Conservation (phyloP, 2,329 filamentous ascomycete species). For the Paecilomyces dactylethromorphus region DNA sequence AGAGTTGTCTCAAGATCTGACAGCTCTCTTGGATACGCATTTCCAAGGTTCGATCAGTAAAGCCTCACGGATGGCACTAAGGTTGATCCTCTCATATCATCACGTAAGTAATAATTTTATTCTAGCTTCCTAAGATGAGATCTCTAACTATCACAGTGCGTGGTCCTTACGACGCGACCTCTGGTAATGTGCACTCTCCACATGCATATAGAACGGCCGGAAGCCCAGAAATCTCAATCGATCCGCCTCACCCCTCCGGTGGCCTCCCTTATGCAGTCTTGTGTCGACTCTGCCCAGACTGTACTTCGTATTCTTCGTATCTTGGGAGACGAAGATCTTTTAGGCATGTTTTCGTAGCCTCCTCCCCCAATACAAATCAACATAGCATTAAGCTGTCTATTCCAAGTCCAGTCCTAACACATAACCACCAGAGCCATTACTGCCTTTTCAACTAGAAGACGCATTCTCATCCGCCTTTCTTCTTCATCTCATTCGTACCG, state of each 20-base stretch:
- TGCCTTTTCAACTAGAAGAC: slow-evolving; percentile 38
- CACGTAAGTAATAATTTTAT: slow-evolving; percentile 15
- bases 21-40: slow-evolving; percentile 14
- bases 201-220: neutral
- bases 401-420: neutral
- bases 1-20: slow-evolving; percentile 17
- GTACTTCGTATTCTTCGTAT: slow-evolving; percentile 18
- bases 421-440: slow-evolving; percentile 23
- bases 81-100: slow-evolving; percentile 20
- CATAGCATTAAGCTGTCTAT: neutral
- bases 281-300: slow-evolving; percentile 17
- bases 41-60: slow-evolving; percentile 18
- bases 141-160: neutral
- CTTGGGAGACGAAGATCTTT: slow-evolving; percentile 15
- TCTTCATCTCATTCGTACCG: slow-evolving; percentile 26
- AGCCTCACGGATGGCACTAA: slow-evolving; percentile 19
- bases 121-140: slow-evolving; percentile 17
- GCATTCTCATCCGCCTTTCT: slow-evolving; percentile 38
- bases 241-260: slow-evolving; percentile 12
- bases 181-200: neutral
- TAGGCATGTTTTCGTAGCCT: slow-evolving; percentile 6
- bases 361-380: neutral
- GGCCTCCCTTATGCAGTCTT: slow-evolving; percentile 17
- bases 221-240: slow-evolving; percentile 10
- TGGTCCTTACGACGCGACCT: neutral